Evolutionary conservation across 768 basidiomycete species (phyloP).

Genomic region (Chalciporus pseudorubinellus): DNA sequence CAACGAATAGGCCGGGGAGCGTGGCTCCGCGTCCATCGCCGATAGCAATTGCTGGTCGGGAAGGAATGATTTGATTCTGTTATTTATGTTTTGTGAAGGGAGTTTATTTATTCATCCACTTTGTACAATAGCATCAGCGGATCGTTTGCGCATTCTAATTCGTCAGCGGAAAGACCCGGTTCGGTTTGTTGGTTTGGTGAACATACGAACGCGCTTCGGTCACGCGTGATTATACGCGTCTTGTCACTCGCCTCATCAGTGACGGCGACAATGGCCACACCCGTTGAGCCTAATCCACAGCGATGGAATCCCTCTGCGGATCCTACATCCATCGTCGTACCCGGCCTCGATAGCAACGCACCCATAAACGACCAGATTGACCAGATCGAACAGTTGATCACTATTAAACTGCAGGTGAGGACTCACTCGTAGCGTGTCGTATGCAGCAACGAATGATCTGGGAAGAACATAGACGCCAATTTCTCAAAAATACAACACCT

Average conservation of each 20-base stretch:
- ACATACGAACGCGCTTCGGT: constrained; percentile 14
- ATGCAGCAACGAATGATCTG: constrained; percentile 13
- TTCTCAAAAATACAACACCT: constrained; percentile 88
- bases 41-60: constrained; percentile 52
- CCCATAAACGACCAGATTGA: constrained; percentile 82
- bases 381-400: constrained; percentile 94
- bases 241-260: neutral
- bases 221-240: constrained; percentile 24
- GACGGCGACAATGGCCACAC: constrained; percentile 28
- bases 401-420: constrained; percentile 80
- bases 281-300: constrained; percentile 58
- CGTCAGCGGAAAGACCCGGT: neutral
- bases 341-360: constrained; percentile 69
- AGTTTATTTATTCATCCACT: neutral
- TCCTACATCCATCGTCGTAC: constrained; percentile 61
- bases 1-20: constrained; percentile 64
- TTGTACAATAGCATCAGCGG: neutral
- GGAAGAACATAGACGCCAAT: constrained; percentile 87
- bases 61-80: constrained; percentile 57
- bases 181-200: neutral
- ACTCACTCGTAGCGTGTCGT: neutral
- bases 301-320: constrained; percentile 68
- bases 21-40: constrained; percentile 44
- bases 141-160: neutral
- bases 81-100: neutral